A percentile compares a stretch with the other conserved stretches of the same genome.
Evolutionary conservation across 768 basidiomycete species (phyloP).

Genomic region (Coprinopsis strossmayeri): DNA sequence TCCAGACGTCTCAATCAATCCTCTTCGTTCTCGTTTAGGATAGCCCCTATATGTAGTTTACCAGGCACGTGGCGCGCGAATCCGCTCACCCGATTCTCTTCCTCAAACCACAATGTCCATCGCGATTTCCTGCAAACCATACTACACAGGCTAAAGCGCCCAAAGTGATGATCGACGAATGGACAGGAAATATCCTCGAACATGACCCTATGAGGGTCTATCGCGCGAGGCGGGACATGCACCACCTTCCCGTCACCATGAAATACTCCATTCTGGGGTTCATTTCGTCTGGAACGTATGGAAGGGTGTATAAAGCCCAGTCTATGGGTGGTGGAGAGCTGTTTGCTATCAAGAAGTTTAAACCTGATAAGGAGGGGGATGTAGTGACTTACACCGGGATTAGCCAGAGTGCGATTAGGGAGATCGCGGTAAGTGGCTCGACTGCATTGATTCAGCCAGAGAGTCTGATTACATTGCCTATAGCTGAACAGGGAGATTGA

Average conservation of each 20-base stretch:
- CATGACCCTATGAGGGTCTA: conserved; percentile 85
- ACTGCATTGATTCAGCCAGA: too few relatives aligned
- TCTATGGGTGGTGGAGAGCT: conserved; percentile 63
- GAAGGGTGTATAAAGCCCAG: conserved; percentile 96
- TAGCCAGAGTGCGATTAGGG: conserved; percentile 94
- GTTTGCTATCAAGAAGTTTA: conserved; percentile 99
- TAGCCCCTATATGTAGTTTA: too few relatives aligned
- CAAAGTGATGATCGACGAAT: background rate
- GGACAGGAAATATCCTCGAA: conserved; percentile 19
- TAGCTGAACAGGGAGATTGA: conserved; percentile 86
- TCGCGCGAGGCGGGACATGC: conserved; percentile 67
- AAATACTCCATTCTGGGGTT: conserved; percentile 94
- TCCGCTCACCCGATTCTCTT: too few relatives aligned
- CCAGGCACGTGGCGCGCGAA: too few relatives aligned
- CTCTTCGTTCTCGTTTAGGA: too few relatives aligned
- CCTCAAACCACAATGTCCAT: background rate
- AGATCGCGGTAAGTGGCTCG: conserved; percentile 73
- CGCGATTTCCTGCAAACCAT: background rate
- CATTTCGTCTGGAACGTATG: conserved; percentile 97
- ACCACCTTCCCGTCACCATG: conserved; percentile 59
- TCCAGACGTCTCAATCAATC: too few relatives aligned
- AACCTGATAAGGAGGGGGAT: conserved; percentile 99
- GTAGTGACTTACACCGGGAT: conserved; percentile 94
- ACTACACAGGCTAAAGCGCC: background rate
- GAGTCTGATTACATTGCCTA: too few relatives aligned